Evolutionary conservation across 1,139 yeast species (phyloP).

Genomic region (Saccharomyces uvarum): DNA sequence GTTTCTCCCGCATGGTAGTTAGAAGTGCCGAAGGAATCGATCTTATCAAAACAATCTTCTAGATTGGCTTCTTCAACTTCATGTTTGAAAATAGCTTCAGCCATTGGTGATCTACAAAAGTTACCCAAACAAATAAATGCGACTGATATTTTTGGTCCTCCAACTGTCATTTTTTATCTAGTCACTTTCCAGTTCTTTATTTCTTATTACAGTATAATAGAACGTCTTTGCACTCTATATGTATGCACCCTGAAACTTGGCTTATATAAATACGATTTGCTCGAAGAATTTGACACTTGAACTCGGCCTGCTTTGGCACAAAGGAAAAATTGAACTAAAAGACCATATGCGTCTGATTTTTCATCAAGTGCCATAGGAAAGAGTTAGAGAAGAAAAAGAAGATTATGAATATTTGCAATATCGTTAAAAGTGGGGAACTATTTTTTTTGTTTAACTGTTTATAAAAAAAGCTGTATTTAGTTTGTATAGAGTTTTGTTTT

Average conservation of each 20-base stretch:
- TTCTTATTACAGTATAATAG: neutral
- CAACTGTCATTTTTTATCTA: conserved; percentile 9
- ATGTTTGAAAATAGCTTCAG: conserved; percentile 81
- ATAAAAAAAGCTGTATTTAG: neutral
- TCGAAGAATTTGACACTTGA: neutral
- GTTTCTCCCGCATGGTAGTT: conserved; percentile 75
- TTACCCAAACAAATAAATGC: conserved; percentile 92
- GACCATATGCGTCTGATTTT: neutral
- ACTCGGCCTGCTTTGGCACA: neutral
- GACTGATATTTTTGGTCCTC: conserved; percentile 42
- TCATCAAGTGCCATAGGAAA: neutral
- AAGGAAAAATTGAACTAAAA: neutral
- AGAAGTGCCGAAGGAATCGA: conserved; percentile 87
- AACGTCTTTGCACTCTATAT: neutral
- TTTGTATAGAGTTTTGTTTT: neutral
- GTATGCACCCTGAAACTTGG: neutral
- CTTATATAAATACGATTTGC: neutral
- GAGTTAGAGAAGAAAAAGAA: neutral
- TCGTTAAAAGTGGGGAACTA: neutral
- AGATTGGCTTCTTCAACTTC: conserved; percentile 46
- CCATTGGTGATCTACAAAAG: conserved; percentile 97
- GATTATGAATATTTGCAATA: neutral
- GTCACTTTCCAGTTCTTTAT: neutral
- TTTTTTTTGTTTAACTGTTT: neutral
- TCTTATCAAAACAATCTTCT: conserved; percentile 38